These are phyloP conservation scores for Nakazawaea populi DNA, from an alignment of 805 yeast genomes.

Conservation along the genomic window DNA sequence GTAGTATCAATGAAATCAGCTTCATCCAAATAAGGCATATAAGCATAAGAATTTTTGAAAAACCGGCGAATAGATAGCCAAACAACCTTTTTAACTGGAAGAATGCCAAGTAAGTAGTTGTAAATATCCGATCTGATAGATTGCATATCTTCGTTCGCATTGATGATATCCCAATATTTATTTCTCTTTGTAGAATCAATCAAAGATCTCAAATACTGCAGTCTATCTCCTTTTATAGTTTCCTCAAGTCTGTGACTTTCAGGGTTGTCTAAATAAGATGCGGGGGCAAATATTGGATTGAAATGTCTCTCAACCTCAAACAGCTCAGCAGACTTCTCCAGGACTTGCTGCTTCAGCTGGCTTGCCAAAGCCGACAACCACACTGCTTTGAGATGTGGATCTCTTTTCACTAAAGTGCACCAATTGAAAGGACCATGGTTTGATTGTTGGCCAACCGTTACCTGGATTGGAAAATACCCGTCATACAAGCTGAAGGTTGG, in stretches of 20 bases:
- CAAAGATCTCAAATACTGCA: not conserved
- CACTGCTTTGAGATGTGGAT: slow-evolving; percentile 29
- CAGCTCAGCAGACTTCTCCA: too few relatives aligned
- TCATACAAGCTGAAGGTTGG: slow-evolving; percentile 35
- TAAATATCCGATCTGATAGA: not conserved
- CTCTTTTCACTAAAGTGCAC: slow-evolving; percentile 41
- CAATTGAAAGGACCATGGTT: slow-evolving; percentile 50
- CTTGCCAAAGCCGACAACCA: slow-evolving; percentile 18
- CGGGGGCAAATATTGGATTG: not conserved
- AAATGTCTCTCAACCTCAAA: not conserved
- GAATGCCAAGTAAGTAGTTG: slow-evolving; percentile 12
- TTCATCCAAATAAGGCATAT: slow-evolving; percentile 41
- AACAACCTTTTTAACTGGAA: slow-evolving; percentile 37
- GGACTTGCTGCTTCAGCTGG: too few relatives aligned
- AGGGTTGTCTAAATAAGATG: not conserved
- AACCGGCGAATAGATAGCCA: slow-evolving; percentile 40
- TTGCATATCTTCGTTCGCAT: not conserved
- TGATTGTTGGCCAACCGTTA: slow-evolving; percentile 33
- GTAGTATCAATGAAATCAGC: slow-evolving; percentile 25
- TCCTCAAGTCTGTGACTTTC: not conserved
- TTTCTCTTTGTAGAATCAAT: not conserved
- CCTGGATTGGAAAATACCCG: slow-evolving; percentile 36
- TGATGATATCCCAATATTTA: not conserved
- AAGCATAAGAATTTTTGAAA: slow-evolving; percentile 39
- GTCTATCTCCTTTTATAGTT: not conserved